phyloP scores from a whole-genome alignment of 192 early-diverging fungal genomes.

The Coemansia asiatica region DNA sequence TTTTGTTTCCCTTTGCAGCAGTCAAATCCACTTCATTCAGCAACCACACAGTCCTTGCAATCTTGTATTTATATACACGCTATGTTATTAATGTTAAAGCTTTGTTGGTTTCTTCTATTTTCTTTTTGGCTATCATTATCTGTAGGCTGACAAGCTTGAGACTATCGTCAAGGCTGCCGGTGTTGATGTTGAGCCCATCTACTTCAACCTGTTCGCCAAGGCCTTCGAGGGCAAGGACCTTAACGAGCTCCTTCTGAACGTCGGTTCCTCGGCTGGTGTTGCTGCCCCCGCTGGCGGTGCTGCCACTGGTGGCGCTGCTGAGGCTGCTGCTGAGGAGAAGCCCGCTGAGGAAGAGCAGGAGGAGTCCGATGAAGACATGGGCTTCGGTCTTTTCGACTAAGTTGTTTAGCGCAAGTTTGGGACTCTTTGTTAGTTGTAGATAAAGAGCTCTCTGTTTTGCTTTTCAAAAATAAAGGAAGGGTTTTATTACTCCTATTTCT shows the following conservation, averaged over 20 bases:
- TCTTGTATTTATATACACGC: no score
- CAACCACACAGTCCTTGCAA: no score
- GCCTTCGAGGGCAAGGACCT: slow-evolving; percentile 93
- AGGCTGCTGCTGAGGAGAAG: slow-evolving; percentile 54
- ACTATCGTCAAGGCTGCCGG: slow-evolving; percentile 90
- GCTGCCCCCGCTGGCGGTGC: slow-evolving; percentile 55
- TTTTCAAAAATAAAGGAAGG: neutral
- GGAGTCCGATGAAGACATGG: slow-evolving; percentile 78
- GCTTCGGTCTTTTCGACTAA: slow-evolving; percentile 66
- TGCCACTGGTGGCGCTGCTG: slow-evolving; percentile 52
- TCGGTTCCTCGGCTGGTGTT: slow-evolving; percentile 69
- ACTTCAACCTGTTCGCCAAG: slow-evolving; percentile 96
- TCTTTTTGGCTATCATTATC: slow-evolving; percentile 35
- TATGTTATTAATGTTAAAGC: no score
- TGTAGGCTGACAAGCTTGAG: slow-evolving; percentile 86
- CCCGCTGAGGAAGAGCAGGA: slow-evolving; percentile 61
- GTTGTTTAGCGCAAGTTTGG: neutral
- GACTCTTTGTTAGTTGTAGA: slow-evolving; percentile 64
- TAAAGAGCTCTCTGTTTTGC: slow-evolving; percentile 52
- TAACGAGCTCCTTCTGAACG: slow-evolving; percentile 84
- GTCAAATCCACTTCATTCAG: no score
- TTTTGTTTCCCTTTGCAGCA: no score
- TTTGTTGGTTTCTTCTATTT: neutral
- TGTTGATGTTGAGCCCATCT: slow-evolving; percentile 86
- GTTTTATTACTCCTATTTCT: no score